Percentiles rank a stretch among this genome's conserved stretches.
Conservation (phyloP, 257 asterid genomes). For the Lycium barbarum region DNA sequence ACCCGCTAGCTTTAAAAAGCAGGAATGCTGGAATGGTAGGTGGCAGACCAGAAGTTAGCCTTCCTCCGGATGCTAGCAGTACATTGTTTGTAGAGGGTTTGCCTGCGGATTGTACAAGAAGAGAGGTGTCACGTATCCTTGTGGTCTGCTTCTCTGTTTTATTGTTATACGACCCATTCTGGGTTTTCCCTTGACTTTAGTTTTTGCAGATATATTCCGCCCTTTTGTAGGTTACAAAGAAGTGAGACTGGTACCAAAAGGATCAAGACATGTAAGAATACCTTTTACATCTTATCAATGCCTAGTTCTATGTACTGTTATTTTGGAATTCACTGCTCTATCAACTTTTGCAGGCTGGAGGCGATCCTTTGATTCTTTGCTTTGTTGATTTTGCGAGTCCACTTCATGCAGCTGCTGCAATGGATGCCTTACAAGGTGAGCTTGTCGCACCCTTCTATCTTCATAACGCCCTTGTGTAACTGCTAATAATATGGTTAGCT, state of each 20-base stretch:
- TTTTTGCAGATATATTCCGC: constrained; percentile 77
- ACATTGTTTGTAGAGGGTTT: constrained; percentile 67
- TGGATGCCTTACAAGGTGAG: constrained; percentile 83
- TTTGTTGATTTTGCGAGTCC: constrained; percentile 83
- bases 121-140: constrained; percentile 95
- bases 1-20: constrained; percentile 49
- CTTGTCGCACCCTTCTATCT: background rate
- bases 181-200: constrained; percentile 55
- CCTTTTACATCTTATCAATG: background rate
- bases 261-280: constrained; percentile 69
- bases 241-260: constrained; percentile 78
- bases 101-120: constrained; percentile 69
- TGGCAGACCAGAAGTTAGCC: constrained; percentile 65
- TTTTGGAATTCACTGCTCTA: constrained; percentile 24
- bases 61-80: constrained; percentile 88
- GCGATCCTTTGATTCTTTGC: constrained; percentile 77
- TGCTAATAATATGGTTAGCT: background rate
- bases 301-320: background rate
- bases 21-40: constrained; percentile 50
- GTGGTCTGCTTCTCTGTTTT: background rate
- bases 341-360: constrained; percentile 62
- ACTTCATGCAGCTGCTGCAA: constrained; percentile 83
- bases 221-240: constrained; percentile 89
- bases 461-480: background rate
- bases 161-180: constrained; percentile 28